phyloP scores from a whole-genome alignment of 768 basidiomycete species.

The Rhizopogon sp. region DNA sequence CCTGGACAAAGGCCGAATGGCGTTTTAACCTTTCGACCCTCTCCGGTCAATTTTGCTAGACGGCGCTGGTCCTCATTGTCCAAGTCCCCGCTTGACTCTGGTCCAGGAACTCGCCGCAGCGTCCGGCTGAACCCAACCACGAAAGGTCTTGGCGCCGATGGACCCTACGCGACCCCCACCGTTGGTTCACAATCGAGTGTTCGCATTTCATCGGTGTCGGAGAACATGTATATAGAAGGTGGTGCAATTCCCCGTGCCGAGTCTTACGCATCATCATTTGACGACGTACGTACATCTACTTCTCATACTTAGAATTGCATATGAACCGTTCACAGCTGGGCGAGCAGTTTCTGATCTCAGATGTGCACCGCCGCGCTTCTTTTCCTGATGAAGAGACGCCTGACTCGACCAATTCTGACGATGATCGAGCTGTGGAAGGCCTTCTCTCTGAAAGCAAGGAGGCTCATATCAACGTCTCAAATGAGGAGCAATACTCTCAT shows the following conservation, averaged over 20 bases:
- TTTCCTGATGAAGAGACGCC: conserved; percentile 26
- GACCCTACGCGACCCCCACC: conserved; percentile 8
- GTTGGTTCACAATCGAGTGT: conserved; percentile 25
- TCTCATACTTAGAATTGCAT: conserved; percentile 26
- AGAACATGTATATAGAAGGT: conserved; percentile 22
- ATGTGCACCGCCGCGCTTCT: conserved; percentile 21
- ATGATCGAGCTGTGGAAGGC: conserved; percentile 28
- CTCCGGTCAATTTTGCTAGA: conserved; percentile 59
- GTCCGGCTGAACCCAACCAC: conserved; percentile 28
- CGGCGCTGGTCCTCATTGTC: conserved; percentile 51
- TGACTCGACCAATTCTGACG: conserved; percentile 32
- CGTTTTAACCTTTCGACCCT: conserved; percentile 52
- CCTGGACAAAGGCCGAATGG: conserved; percentile 20
- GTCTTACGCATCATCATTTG: conserved; percentile 22
- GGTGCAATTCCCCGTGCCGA: conserved; percentile 15
- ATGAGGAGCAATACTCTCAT: conserved; percentile 29
- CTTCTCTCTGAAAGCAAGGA: conserved; percentile 29
- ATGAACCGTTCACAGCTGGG: conserved; percentile 21
- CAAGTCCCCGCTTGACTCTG: conserved; percentile 30
- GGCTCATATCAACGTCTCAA: conserved; percentile 22
- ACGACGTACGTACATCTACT: conserved; percentile 25
- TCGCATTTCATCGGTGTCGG: conserved; percentile 29
- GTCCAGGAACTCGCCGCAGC: conserved; percentile 28
- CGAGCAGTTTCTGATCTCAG: conserved; percentile 16
- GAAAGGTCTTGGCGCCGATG: background rate